Conservation (phyloP, 169 alveolate genomes). For the Plasmodium billcollinsi region DNA sequence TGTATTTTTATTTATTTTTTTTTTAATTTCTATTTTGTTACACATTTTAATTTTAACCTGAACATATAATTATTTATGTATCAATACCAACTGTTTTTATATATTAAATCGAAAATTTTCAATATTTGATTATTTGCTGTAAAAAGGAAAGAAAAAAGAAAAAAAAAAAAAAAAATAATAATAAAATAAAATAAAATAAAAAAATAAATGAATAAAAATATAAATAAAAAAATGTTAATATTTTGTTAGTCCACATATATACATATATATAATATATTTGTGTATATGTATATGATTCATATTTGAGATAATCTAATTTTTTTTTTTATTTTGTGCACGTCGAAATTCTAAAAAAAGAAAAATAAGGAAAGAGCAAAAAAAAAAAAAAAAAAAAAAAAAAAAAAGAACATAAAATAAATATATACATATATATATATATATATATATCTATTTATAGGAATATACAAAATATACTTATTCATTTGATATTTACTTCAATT, state of each 20-base stretch:
- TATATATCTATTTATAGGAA: not conserved
- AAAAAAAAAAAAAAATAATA: no score
- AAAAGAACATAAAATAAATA: not conserved
- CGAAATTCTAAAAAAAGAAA: not conserved
- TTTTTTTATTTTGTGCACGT: not conserved
- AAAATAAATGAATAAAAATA: not conserved
- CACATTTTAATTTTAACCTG: not conserved
- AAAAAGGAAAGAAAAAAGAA: no score
- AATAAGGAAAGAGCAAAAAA: not conserved
- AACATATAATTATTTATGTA: not conserved
- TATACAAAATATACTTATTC: not conserved
- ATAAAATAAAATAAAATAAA: not conserved
- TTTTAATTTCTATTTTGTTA: not conserved
- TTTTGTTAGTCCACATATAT: not conserved
- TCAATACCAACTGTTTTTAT: not conserved
- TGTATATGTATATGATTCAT: no score
- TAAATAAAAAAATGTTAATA: not conserved
- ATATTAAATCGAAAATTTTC: no score
- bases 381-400: no score
- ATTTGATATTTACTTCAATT: not conserved
- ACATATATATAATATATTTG: no score
- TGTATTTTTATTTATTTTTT: not conserved
- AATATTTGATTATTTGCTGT: no score
- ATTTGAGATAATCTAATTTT: not conserved
- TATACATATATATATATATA: slow-evolving; percentile 3